phyloP scores from a whole-genome alignment of 1,284 basidiomycete genomes.

The Irpex lacteus region DNA sequence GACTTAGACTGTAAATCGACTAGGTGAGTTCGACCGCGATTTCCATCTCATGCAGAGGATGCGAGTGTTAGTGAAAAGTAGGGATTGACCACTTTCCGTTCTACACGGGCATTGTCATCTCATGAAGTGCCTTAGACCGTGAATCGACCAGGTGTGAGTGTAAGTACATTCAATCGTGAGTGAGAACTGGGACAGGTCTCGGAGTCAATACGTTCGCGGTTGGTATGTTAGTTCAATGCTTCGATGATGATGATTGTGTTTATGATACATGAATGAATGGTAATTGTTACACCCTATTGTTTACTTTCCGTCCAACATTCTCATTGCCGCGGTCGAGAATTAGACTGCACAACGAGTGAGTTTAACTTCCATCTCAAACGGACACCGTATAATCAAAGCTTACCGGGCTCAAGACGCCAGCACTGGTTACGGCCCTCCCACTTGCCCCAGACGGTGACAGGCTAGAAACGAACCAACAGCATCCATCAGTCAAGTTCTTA shows the following conservation, averaged over 20 bases:
- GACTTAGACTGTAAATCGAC: not conserved
- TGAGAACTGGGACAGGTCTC: no score
- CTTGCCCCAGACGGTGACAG: slow-evolving; percentile 23
- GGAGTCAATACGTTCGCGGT: no score
- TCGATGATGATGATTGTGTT: not conserved
- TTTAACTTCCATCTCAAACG: not conserved
- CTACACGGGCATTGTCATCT: no score
- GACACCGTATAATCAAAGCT: slow-evolving; percentile 2
- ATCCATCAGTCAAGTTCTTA: not conserved
- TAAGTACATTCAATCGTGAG: no score
- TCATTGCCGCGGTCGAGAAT: no score
- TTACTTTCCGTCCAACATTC: not conserved
- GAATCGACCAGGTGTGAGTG: no score
- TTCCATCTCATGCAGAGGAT: not conserved
- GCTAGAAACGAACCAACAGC: slow-evolving; percentile 1
- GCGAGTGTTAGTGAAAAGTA: no score
- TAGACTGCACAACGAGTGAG: not conserved
- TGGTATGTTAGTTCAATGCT: no score
- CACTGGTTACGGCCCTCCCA: slow-evolving; percentile 26
- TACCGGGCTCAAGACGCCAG: slow-evolving; percentile 25
- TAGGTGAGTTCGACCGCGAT: not conserved
- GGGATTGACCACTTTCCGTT: no score
- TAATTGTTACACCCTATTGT: not conserved
- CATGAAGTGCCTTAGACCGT: no score
- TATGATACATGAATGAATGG: not conserved